Evolutionary conservation across 495 filamentous ascomycete genomes (phyloP), one percentile per base, ranked within the genome.

Genomic region (Annulohypoxylon maeteangense): DNA sequence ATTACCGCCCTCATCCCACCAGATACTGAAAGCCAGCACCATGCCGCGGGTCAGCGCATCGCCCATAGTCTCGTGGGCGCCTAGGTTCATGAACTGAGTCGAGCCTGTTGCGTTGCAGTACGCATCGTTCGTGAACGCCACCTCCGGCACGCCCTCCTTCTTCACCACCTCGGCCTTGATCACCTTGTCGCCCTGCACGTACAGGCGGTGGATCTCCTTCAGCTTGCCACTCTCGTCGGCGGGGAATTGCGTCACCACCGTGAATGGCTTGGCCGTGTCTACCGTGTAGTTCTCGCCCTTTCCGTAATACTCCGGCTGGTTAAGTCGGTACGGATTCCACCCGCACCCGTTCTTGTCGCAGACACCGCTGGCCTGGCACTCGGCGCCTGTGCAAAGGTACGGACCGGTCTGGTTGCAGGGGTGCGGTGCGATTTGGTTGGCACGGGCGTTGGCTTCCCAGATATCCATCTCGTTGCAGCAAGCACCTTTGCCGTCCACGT

Each of bases 291-390:
- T 82, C 2, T 76, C 79, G 3, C 89, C 88, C 8, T 62, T 45
- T 10, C 75, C 81, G 75, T 90, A 92, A 80, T 87, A 92, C 20
- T 71, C 65, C 2, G 74, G 57, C 48, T 84, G 75, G 36, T 88
- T 87, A n/a, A 87, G 78, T 11, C 82, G 84, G 81, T 88, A 91
- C 5, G 85, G 80, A 80, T 91, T 91, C 77, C 85, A 87, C 32
- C 87, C 87, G 75, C 90, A 92, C 0, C 89, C 90, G 67, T 81
- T 78, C 75, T 88, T 85, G 75, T 91, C 87, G 75, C 90, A 91
- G n/a, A 87, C 82, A 31, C 88, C 87, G 40, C 73, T 76, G 51
- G 78, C 81, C 3, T 76, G 76, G 76, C 85, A 86, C 51, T 86
- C 82, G 16, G 76, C 78, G 7, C 83, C 83, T 8, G 72, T 63